Percentiles rank a stretch among this genome's conserved stretches.
phyloP scores from a whole-genome alignment of 1,139 yeast genomes.

The Candida dubliniensis region DNA sequence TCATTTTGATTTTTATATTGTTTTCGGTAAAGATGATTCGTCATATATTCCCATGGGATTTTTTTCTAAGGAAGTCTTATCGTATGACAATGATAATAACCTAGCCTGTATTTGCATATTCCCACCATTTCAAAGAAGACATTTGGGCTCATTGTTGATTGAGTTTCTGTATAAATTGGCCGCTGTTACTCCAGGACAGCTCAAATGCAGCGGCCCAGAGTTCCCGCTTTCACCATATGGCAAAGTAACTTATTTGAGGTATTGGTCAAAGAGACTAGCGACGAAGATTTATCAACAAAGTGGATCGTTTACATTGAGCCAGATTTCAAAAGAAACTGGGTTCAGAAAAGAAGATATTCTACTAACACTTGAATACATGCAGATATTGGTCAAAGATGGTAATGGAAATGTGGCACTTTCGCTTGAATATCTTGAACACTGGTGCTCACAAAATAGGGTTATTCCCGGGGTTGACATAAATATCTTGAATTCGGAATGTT shows the following conservation, averaged over 20 bases:
- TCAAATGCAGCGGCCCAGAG: constrained; percentile 87
- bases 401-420: constrained; percentile 17
- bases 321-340: constrained; percentile 61
- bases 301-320: constrained; percentile 44
- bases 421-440: constrained; percentile 25
- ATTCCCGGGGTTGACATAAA: constrained; percentile 24
- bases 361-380: constrained; percentile 62
- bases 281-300: constrained; percentile 15
- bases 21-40: constrained; percentile 49
- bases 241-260: constrained; percentile 64
- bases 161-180: constrained; percentile 82
- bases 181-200: constrained; percentile 44
- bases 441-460: constrained; percentile 30
- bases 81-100: constrained; percentile 79
- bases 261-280: constrained; percentile 62
- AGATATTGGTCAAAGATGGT: constrained; percentile 36
- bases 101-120: constrained; percentile 87
- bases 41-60: constrained; percentile 73
- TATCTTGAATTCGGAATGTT: constrained; percentile 29
- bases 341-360: constrained; percentile 70
- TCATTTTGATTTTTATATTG: constrained; percentile 74
- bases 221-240: constrained; percentile 87
- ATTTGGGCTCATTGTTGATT: constrained; percentile 75
- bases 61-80: constrained; percentile 80
- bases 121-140: constrained; percentile 85